Base-by-base conservation (phyloP, 1,139 yeast species). In the Blastobotrys apis region DNA sequence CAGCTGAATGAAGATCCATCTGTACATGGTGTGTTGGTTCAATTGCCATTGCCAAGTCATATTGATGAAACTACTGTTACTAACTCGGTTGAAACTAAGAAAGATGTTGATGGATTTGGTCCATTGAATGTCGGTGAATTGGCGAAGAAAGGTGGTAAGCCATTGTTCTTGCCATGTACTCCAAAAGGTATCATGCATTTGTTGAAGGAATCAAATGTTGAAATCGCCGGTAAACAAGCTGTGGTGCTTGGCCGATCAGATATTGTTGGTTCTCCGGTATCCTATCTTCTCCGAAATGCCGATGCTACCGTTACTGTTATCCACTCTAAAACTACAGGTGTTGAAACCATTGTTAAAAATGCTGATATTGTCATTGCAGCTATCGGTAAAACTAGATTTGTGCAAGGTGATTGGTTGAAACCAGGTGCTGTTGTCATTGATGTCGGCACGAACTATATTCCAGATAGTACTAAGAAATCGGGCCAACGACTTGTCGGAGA, bases 61-160 rank as follows among this genome's bases (percentile, higher is more conserved):
- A 73, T 94, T 53, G 77, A 85, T 62, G 97, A 90, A 67, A 75
- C 80, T 47, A 74, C 72, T 54, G 73, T 92, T 58, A 92, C 97
- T 43, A 77, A 79, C 56, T 77, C 90, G 17, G 97, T 92, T 21
- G 67, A 73, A 37, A 75, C 88, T 17, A 75, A 75, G 44, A 92
- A 92, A 71, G 99, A 92, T 58, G 97, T 92, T 39, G 98, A 92
- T 62, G 98, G 98, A 1, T 92, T 92, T 60, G 95, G 95, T 40
- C 82, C 94, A 35, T 76, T 67, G 63, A 92, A 92, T 65, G 84
- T 85, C 41, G 97, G 97, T 47, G 97, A 90, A 67, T 75, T 92
- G 55, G 79, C 88, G 61, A 87, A 88, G 66, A 82, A 83, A 58
- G 86, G 86, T 47, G 97, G 97, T 41, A 65, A 75, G 33, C 98